Evolutionary conservation across 140 eudicot species (phyloP).

Genomic region (Anethum foeniculum): DNA sequence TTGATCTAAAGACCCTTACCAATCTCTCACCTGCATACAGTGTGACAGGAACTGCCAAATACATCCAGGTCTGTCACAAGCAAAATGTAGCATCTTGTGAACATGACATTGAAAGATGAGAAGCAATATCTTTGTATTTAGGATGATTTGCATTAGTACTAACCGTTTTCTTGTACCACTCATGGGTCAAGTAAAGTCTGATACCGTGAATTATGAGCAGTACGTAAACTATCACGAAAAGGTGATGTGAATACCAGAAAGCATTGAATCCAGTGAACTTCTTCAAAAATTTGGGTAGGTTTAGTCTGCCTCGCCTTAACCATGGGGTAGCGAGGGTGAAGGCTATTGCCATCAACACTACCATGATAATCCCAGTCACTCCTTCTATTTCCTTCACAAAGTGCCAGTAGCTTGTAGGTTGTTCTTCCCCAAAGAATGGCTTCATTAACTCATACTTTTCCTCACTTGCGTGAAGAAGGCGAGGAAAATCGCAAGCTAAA

Average conservation of each 20-base stretch:
- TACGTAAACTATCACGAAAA: slow-evolving; percentile 66
- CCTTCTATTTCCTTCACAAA: slow-evolving; percentile 65
- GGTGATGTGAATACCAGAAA: slow-evolving; percentile 93
- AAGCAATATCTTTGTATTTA: background rate
- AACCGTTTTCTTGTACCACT: slow-evolving; percentile 71
- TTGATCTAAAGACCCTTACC: slow-evolving; percentile 57
- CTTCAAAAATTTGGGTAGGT: slow-evolving; percentile 45
- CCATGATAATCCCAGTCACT: slow-evolving; percentile 70
- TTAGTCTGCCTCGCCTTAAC: slow-evolving; percentile 50
- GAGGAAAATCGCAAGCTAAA: slow-evolving; percentile 71
- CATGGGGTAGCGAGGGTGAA: slow-evolving; percentile 70
- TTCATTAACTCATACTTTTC: slow-evolving; percentile 44
- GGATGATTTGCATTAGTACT: slow-evolving; percentile 14
- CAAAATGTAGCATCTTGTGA: background rate
- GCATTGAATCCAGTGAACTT: slow-evolving; percentile 78
- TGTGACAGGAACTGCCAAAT: slow-evolving; percentile 50
- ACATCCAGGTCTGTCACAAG: slow-evolving; percentile 69
- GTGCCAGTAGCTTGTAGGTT: slow-evolving; percentile 51
- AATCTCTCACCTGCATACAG: slow-evolving; percentile 66
- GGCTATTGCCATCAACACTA: slow-evolving; percentile 76
- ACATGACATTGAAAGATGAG: background rate
- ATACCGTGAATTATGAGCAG: slow-evolving; percentile 62
- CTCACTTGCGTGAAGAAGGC: slow-evolving; percentile 41
- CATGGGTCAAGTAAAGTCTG: slow-evolving; percentile 60
- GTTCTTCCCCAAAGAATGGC: slow-evolving; percentile 45